These are phyloP conservation scores for Rhizopogon vinicolor DNA, from an alignment of 768 basidiomycete species.

Conservation along the genomic window DNA sequence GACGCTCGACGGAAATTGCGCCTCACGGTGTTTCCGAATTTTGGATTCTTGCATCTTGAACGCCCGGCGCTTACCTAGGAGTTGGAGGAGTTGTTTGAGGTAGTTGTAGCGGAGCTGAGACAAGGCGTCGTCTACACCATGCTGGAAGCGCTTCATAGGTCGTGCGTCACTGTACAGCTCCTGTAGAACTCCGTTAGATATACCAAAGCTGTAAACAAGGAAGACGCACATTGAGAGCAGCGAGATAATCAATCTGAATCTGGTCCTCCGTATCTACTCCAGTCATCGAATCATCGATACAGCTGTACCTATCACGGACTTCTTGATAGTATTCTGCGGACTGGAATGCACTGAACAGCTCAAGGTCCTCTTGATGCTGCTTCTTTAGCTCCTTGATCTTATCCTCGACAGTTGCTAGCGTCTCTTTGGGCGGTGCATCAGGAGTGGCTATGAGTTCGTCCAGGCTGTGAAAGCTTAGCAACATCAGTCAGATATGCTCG, in stretches of 20 bases:
- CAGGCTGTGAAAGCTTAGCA: slow-evolving; percentile 15
- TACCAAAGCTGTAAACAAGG: neutral
- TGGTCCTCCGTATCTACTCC: slow-evolving; percentile 21
- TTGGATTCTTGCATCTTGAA: slow-evolving; percentile 16
- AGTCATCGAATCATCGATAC: slow-evolving; percentile 21
- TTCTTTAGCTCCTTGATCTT: slow-evolving; percentile 26
- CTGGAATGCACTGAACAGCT: slow-evolving; percentile 25
- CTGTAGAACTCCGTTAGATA: slow-evolving; percentile 8
- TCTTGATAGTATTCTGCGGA: slow-evolving; percentile 28
- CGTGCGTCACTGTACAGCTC: slow-evolving; percentile 12
- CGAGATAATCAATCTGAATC: slow-evolving; percentile 20
- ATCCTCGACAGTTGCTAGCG: slow-evolving; percentile 18
- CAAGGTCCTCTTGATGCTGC: slow-evolving; percentile 26
- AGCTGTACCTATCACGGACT: slow-evolving; percentile 22
- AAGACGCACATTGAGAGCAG: slow-evolving; percentile 16
- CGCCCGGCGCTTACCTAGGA: slow-evolving; percentile 7
- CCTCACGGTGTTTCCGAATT: slow-evolving; percentile 22
- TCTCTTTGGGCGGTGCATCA: slow-evolving; percentile 13
- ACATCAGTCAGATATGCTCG: neutral
- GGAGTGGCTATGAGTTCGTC: slow-evolving; percentile 16
- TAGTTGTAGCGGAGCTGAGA: slow-evolving; percentile 26
- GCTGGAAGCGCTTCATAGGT: slow-evolving; percentile 15
- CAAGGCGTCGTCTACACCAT: slow-evolving; percentile 25
- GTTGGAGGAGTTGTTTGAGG: slow-evolving; percentile 17
- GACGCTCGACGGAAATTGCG: slow-evolving; percentile 27